phyloP scores from a whole-genome alignment of 352 stramenopile genomes.

The Phytophthora lateralis region DNA sequence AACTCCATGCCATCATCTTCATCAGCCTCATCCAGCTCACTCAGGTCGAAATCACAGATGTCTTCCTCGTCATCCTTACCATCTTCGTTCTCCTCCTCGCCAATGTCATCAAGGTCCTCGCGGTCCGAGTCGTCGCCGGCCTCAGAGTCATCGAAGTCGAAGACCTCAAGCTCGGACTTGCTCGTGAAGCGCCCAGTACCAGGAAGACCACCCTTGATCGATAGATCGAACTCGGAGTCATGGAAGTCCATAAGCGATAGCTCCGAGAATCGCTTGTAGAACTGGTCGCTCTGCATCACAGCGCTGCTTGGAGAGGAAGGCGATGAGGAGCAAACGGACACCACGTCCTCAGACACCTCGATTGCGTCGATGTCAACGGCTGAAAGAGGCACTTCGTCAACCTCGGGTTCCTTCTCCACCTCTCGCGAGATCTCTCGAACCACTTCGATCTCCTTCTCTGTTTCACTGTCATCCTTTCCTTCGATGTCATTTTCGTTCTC shows the following conservation, averaged over 20 bases:
- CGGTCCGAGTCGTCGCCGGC: conserved; percentile 31
- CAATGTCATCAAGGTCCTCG: conserved; percentile 36
- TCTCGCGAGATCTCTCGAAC: conserved; percentile 13
- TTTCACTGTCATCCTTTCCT: conserved; percentile 33
- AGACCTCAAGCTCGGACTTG: conserved; percentile 31
- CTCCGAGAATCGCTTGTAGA: conserved; percentile 56
- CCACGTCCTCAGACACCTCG: conserved; percentile 21
- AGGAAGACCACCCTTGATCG: conserved; percentile 40
- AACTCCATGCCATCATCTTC: conserved; percentile 46
- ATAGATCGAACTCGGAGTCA: conserved; percentile 66
- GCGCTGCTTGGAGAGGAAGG: conserved; percentile 46
- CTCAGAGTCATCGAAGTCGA: conserved; percentile 46
- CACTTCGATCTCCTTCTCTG: conserved; percentile 24
- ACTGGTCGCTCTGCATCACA: conserved; percentile 42
- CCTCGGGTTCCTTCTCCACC: conserved; percentile 35
- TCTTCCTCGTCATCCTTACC: conserved; percentile 41
- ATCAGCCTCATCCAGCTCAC: conserved; percentile 43
- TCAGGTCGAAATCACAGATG: conserved; percentile 31
- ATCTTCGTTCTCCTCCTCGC: conserved; percentile 43
- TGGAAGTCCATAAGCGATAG: conserved; percentile 67
- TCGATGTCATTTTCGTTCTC: conserved; percentile 35
- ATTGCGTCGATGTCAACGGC: conserved; percentile 27
- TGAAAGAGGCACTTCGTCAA: conserved; percentile 9
- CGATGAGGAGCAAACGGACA: conserved; percentile 47
- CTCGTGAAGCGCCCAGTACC: conserved; percentile 22